These are phyloP conservation scores for Lecanicillium sp. DNA, from an alignment of 2,329 filamentous ascomycete species.

Conservation along the genomic window DNA sequence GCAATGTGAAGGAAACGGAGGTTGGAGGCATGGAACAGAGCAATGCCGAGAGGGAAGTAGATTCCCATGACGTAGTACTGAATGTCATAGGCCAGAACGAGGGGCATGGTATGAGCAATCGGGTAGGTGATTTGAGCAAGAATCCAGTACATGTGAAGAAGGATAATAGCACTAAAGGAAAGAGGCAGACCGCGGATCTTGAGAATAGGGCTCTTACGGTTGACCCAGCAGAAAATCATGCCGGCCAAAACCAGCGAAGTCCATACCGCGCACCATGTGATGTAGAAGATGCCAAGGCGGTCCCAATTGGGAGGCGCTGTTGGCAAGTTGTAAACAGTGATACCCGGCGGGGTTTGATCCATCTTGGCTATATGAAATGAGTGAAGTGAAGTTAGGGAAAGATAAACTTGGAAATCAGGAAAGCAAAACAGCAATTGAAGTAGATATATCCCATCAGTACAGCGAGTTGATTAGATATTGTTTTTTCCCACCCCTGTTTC, in stretches of 20 bases:
- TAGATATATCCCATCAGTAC: neutral
- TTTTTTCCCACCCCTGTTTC: too few species aligned
- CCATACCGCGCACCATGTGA: constrained; percentile 24
- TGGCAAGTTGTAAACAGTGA: constrained; percentile 27
- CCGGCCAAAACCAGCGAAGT: constrained; percentile 27
- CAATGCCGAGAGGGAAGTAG: constrained; percentile 52
- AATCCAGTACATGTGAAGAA: constrained; percentile 34
- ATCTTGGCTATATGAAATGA: neutral
- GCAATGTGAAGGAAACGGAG: constrained; percentile 46
- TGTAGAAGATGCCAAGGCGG: constrained; percentile 24
- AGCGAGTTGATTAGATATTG: too few species aligned
- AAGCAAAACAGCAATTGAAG: neutral
- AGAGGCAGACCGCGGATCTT: constrained; percentile 33
- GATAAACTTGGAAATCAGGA: neutral
- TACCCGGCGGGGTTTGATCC: constrained; percentile 10
- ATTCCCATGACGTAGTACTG: constrained; percentile 57
- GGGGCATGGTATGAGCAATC: constrained; percentile 34
- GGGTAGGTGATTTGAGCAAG: constrained; percentile 38
- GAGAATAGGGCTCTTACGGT: constrained; percentile 30
- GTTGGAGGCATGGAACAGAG: constrained; percentile 53
- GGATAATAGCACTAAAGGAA: constrained; percentile 30
- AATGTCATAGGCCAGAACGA: constrained; percentile 37
- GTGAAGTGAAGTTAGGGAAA: neutral
- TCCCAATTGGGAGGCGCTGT: constrained; percentile 23
- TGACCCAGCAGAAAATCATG: constrained; percentile 28